Evolutionary conservation across 345 rosid species (phyloP).

Genomic region (Syzygium jambos): DNA sequence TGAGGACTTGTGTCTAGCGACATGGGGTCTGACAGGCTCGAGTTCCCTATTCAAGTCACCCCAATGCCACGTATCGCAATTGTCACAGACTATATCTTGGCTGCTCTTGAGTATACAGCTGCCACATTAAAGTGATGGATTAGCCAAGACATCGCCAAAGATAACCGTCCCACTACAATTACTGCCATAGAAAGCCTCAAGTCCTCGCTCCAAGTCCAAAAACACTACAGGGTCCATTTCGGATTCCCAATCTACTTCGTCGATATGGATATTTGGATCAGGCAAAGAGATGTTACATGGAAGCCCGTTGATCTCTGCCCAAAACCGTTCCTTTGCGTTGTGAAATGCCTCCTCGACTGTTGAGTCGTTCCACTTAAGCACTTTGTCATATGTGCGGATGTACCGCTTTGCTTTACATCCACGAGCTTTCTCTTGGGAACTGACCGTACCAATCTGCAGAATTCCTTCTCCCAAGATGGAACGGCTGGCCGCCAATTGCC

Average conservation of each 20-base stretch:
- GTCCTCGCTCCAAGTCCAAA: too few species aligned
- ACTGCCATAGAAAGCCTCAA: too few species aligned
- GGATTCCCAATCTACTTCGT: conserved; percentile 33
- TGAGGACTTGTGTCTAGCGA: too few species aligned
- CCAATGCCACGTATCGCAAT: too few species aligned
- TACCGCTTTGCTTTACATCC: background rate
- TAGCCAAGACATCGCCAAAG: too few species aligned
- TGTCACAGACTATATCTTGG: too few species aligned
- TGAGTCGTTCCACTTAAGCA: conserved; percentile 37
- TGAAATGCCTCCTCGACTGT: conserved; percentile 37
- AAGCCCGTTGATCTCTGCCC: conserved; percentile 30
- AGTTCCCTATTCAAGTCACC: too few species aligned
- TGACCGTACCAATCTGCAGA: conserved; percentile 1
- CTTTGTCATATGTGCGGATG: background rate
- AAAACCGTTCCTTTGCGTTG: conserved; percentile 33
- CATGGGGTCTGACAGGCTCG: too few species aligned
- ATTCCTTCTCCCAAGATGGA: conserved; percentile 6
- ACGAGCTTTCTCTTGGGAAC: conserved; percentile 1
- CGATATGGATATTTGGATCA: conserved; percentile 28
- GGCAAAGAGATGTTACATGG: conserved; percentile 25
- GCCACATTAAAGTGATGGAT: too few species aligned
- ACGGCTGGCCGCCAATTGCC: conserved; percentile 1
- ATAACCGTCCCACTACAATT: too few species aligned
- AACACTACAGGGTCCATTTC: conserved; percentile 9
- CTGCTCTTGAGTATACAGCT: too few species aligned